These are phyloP conservation scores for Vitis labrusca DNA, from an alignment of 164 flowering plant genomes.

Conservation along the genomic window DNA sequence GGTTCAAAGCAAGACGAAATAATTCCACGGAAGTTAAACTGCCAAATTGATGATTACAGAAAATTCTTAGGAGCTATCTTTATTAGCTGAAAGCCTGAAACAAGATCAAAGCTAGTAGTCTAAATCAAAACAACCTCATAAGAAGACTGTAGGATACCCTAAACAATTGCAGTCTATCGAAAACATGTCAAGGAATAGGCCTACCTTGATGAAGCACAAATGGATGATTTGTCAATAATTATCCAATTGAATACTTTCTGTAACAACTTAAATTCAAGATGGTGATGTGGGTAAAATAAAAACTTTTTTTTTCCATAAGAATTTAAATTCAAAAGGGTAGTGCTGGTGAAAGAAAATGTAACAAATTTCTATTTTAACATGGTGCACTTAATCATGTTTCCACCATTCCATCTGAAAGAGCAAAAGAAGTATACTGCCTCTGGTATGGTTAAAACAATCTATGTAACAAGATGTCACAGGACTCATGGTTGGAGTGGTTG, in stretches of 20 bases:
- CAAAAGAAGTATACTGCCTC: not conserved
- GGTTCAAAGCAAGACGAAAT: conserved; percentile 98
- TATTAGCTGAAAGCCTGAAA: conserved; percentile 3
- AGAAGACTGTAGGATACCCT: not conserved
- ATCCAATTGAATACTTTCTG: not conserved
- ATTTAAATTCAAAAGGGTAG: not conserved
- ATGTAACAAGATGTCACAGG: not conserved
- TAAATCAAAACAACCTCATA: not conserved
- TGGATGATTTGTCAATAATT: not conserved
- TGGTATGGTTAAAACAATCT: not conserved
- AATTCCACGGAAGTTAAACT: conserved; percentile 96
- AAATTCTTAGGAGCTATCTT: conserved; percentile 3
- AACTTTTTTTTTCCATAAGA: not conserved
- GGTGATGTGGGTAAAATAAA: no score
- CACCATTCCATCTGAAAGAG: not conserved
- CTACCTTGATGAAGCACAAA: not conserved
- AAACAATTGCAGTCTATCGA: not conserved
- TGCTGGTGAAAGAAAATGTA: not conserved
- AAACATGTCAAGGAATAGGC: not conserved
- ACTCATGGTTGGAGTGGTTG: not conserved
- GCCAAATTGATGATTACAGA: conserved; percentile 29
- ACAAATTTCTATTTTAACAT: not conserved
- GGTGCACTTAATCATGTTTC: not conserved
- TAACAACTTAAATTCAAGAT: no score
- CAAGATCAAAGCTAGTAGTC: not conserved